Evolutionary conservation across 169 alveolate genomes (phyloP), one percentile per base, ranked within the genome.

Genomic region (Amoebophrya sp.): DNA sequence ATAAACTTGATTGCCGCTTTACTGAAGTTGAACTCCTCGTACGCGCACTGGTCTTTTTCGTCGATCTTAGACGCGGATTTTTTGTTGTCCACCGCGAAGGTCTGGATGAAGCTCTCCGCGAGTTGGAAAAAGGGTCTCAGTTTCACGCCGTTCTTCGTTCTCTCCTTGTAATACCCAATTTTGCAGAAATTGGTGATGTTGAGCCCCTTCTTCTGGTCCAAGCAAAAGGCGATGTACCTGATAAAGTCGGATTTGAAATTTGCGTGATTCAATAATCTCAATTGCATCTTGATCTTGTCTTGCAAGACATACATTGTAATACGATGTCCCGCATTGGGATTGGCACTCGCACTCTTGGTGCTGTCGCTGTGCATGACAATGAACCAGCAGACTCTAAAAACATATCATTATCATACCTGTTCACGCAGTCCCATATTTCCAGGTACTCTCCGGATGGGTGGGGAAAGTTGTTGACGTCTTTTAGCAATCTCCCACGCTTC

Each of bases 391-490:
- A 47, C 66, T 41, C 2, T 41, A 66, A n/a, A 66, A 66, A 66
- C 12, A 66, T 7, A 7, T 25, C 83, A 47, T 47, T 47, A 47
- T 47, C 7, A 47, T 25, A 66, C 83, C 83, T 66, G 83, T 66
- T 66, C 7, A 66, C 83, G 83, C 83, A 66, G 83, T 66, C 83
- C 83, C 83, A 66, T 66, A 66, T 66, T 25, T 66, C 83, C 83
- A 66, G 35, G 35, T 66, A 66, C 83, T 66, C 83, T 2, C 83
- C 83, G 35, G 35, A 12, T 66, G 83, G 83, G 35, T 66, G 83
- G 35, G 83, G 83, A 66, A 66, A 66, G 83, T 66, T 66, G 83
- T 66, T 66, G 83, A 66, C 83, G 83, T 66, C 83, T 25, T 66
- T 66, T 2, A 66, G 35, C 1, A 66, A 25, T 25, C 83, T 2